These are phyloP conservation scores for Coemansia sp. DNA, from an alignment of 192 early-diverging fungal genomes.

Conservation along the genomic window DNA sequence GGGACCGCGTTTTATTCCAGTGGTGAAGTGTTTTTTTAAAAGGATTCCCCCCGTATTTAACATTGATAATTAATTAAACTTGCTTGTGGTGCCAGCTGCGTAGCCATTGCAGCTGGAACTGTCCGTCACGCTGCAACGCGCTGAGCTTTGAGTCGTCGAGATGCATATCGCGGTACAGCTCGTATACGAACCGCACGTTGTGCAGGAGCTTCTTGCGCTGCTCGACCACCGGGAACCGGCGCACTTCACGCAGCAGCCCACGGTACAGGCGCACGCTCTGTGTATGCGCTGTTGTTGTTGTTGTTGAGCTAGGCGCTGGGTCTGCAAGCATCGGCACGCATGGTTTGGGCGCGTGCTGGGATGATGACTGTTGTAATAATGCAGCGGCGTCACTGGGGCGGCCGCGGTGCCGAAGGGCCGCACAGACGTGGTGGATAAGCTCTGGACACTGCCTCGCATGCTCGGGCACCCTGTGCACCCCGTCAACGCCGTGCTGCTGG, in stretches of 20 bases:
- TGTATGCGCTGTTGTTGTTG: no score
- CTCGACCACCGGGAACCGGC: slow-evolving; percentile 13
- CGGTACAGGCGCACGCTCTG: slow-evolving; percentile 21
- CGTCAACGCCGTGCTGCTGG: not conserved
- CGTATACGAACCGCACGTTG: slow-evolving; percentile 42
- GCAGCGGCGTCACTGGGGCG: not conserved
- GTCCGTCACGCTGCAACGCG: slow-evolving; percentile 17
- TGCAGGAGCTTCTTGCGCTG: slow-evolving; percentile 29
- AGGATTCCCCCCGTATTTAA: no score
- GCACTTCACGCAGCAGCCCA: slow-evolving; percentile 7
- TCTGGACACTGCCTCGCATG: not conserved
- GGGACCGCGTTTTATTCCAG: slow-evolving; percentile 65
- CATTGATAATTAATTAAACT: no score
- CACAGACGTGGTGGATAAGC: not conserved
- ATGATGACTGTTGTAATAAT: no score
- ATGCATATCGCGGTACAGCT: slow-evolving; percentile 40
- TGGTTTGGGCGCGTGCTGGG: no score
- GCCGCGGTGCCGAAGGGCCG: not conserved
- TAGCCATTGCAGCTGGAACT: slow-evolving; percentile 28
- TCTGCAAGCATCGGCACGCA: no score
- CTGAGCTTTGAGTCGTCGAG: not conserved
- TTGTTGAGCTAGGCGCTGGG: no score
- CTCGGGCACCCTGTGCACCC: not conserved
- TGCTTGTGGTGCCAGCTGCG: slow-evolving; percentile 23
- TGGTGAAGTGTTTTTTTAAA: slow-evolving; percentile 51